Base-by-base conservation (phyloP, 352 stramenopile genomes). In the Globisporangium splendens region DNA sequence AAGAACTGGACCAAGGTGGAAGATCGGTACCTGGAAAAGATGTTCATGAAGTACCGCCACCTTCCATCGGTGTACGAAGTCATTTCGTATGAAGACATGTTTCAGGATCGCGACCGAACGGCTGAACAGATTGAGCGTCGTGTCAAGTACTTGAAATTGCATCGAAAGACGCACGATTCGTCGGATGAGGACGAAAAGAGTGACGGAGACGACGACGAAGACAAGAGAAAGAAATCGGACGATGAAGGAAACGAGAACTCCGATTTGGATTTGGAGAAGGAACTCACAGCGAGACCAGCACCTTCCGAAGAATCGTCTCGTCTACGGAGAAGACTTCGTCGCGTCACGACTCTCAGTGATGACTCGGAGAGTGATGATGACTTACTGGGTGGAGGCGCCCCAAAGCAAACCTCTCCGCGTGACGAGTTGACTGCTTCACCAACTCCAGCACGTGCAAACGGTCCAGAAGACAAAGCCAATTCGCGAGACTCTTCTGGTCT, bases 51-150 rank as follows among this genome's bases (percentile, higher is more conserved):
- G 54, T 93, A 86, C 58, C 76, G 80, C 13, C 86, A 95, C 55
- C 65, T 95, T 31, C 83, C 83, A 18, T 92, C 80, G 0, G 86
- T 91, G 20, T 93, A 91, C 56, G 86, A 95, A 52, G 84, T 93
- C 22, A 88, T 95, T 62, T 92, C 83, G 57, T 93, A 93, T 54
- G 86, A 95, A 71, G 86, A 95, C 48, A 93, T 95, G 83, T 93
- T 95, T 48, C 86, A 95, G 62, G 86, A 95, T 41, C 79, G 83
- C 31, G 82, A 95, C 24, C 79, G 86, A 49, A 93, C 86, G 0
- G 60, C 83, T 7, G 80, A 93, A 53, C 86, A 95, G 62, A 95
- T 95, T 31, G 79, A 93, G 56, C 83, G 83, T 8, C 86, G 86
- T 49, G 82, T 93, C 8, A 92, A 93, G 51, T 86, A 81, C 58